Percentiles rank a stretch among this genome's conserved stretches.
Conservation (phyloP, 129 eudicot species). For the Deinandra increscens region DNA sequence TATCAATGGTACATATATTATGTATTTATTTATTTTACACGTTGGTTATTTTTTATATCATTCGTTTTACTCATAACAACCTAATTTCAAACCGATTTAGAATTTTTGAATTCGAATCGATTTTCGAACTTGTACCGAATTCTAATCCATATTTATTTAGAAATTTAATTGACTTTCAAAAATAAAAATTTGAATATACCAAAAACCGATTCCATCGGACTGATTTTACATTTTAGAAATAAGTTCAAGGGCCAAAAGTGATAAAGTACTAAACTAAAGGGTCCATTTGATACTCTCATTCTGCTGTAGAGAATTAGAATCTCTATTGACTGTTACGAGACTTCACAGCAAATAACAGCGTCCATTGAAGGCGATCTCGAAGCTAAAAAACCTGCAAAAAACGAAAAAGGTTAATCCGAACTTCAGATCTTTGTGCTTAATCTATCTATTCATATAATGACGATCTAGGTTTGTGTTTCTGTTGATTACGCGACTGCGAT, state of each 20-base stretch:
- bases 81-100: too few species aligned
- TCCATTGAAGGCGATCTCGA: constrained; percentile 25
- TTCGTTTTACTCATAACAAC: too few species aligned
- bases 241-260: background rate
- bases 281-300: background rate
- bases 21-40: too few species aligned
- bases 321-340: constrained; percentile 22
- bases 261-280: background rate
- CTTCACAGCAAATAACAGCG: constrained; percentile 25
- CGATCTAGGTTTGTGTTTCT: constrained; percentile 8
- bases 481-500: constrained; percentile 5
- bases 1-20: too few species aligned
- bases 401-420: background rate
- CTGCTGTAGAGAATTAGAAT: constrained; percentile 4
- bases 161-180: too few species aligned
- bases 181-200: too few species aligned
- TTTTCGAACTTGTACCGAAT: too few species aligned
- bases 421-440: constrained; percentile 18
- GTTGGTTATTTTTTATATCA: too few species aligned
- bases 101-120: too few species aligned
- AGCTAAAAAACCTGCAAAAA: constrained; percentile 21
- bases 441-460: constrained; percentile 1
- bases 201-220: too few species aligned
- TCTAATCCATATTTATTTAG: too few species aligned
- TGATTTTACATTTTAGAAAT: background rate